Evolutionary conservation across 208 protist species (phyloP), one percentile per base, ranked within the genome.

Genomic region (Naegleria gruberi): DNA sequence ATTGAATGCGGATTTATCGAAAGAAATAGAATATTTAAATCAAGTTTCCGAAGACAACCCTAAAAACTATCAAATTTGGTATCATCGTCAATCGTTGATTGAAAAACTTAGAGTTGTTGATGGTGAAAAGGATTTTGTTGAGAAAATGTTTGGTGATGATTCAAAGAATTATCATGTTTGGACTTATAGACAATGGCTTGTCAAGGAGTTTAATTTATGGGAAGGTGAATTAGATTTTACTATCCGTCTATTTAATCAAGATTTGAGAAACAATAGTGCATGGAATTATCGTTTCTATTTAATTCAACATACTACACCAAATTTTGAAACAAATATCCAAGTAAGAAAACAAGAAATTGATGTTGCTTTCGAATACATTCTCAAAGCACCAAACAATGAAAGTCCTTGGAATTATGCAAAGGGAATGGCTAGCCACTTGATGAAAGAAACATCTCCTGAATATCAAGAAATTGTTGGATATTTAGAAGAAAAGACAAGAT

Each of bases 131-230:
- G 82, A 87, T 23, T 96, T 96, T 90, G 90, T 91, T n/a, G 65
- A 47, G 0, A 46, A 90, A 34, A 90, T 94, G 41, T 89, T 97
- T 30, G 34, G n/a, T 7, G 90, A 95, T 0, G 96, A 98, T 84
- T 83, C 91, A 1, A 98, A 98, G 91, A 97, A 98, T 90, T 98
- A 98, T 91, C 96, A 98, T 87, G 96, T 94, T 34, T 98, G 96
- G 96, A 91, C 91, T 1, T 94, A 98, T 84, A 82, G 96, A 82
- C 94, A 96, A 91, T 96, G 93, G 93, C 44, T 92, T 1, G 41
- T 96, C 4, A 90, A 87, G 37, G 37, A 81, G 23, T 94, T 92
- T 42, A 89, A 82, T 40, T 86, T 90, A 30, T 94, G 90, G 90
- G 90, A 94, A 12, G 82, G 89, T 46, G 93, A 96, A 44, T 82